Conservation (phyloP, 192 early-diverging fungal species). For the Coemansia reversa region DNA sequence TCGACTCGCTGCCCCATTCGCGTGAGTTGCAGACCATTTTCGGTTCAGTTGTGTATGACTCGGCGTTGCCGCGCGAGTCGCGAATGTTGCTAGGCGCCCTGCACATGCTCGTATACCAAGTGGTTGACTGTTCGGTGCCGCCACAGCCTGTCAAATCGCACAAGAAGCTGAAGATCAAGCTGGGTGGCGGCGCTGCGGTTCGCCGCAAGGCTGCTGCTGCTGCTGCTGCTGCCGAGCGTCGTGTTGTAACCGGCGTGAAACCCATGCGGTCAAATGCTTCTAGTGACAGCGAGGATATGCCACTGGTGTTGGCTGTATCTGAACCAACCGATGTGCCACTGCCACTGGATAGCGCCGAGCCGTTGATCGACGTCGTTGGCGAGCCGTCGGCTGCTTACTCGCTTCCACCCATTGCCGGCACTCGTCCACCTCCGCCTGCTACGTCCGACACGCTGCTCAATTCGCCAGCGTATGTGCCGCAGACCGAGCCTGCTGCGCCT, state of each 20-base stretch:
- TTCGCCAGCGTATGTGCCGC: slow-evolving; percentile 25
- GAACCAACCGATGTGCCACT: slow-evolving; percentile 1
- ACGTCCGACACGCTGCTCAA: slow-evolving; percentile 19
- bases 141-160: slow-evolving; percentile 19
- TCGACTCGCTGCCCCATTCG: slow-evolving; percentile 38
- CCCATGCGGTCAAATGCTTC: slow-evolving; percentile 15
- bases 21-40: slow-evolving; percentile 25
- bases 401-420: slow-evolving; percentile 34
- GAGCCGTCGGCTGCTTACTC: slow-evolving; percentile 2
- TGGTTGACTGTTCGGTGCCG: slow-evolving; percentile 36
- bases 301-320: slow-evolving; percentile 23
- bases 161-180: slow-evolving; percentile 47
- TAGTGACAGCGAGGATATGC: slow-evolving; percentile 51
- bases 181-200: slow-evolving; percentile 11
- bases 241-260: neutral
- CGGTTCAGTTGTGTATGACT: slow-evolving; percentile 32
- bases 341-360: slow-evolving; percentile 1
- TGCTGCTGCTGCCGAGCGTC: neutral
- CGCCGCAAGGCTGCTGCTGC: slow-evolving; percentile 1
- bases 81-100: slow-evolving; percentile 27
- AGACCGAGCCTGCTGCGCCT: slow-evolving; percentile 16
- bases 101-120: slow-evolving; percentile 42
- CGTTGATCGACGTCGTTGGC: slow-evolving; percentile 6
- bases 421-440: slow-evolving; percentile 31
- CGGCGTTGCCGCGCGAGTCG: slow-evolving; percentile 16